Conservation (phyloP, 148 eudicot species). For the Oxyria digyna region DNA sequence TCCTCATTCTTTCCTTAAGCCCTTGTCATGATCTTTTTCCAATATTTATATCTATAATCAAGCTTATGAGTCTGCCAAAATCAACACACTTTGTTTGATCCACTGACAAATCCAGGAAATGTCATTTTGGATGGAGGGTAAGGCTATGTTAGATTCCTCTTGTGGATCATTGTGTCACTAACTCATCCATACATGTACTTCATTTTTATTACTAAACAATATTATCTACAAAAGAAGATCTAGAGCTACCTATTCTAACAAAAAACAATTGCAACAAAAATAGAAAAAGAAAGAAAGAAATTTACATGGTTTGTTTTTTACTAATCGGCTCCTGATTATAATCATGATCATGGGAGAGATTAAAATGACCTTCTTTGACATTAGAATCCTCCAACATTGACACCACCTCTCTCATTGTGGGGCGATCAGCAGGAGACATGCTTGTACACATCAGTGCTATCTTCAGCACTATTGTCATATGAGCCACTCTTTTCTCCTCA, state of each 20-base stretch:
- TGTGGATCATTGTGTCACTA: too few relatives aligned
- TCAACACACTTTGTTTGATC: too few relatives aligned
- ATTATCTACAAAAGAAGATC: slow-evolving; percentile 2
- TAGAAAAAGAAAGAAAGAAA: neutral
- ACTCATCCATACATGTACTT: neutral
- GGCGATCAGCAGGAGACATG: slow-evolving; percentile 55
- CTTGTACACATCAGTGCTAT: slow-evolving; percentile 75
- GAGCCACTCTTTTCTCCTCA: slow-evolving; percentile 14
- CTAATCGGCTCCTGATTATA: neutral
- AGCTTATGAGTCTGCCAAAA: too few relatives aligned
- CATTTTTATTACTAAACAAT: neutral
- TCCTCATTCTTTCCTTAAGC: too few relatives aligned
- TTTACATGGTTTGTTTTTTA: neutral
- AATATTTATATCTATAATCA: too few relatives aligned
- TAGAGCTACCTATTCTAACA: neutral
- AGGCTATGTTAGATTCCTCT: too few relatives aligned
- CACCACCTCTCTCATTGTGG: slow-evolving; percentile 65
- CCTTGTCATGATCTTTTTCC: too few relatives aligned
- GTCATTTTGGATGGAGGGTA: too few relatives aligned
- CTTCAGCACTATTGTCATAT: slow-evolving; percentile 67
- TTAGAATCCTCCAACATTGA: slow-evolving; percentile 66
- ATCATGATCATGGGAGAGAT: slow-evolving; percentile 2
- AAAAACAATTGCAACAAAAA: too few relatives aligned
- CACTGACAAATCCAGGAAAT: too few relatives aligned
- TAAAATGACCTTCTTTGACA: slow-evolving; percentile 10